Base-by-base conservation (phyloP, 345 rosid genomes). In the Eucalyptus pauciflora region DNA sequence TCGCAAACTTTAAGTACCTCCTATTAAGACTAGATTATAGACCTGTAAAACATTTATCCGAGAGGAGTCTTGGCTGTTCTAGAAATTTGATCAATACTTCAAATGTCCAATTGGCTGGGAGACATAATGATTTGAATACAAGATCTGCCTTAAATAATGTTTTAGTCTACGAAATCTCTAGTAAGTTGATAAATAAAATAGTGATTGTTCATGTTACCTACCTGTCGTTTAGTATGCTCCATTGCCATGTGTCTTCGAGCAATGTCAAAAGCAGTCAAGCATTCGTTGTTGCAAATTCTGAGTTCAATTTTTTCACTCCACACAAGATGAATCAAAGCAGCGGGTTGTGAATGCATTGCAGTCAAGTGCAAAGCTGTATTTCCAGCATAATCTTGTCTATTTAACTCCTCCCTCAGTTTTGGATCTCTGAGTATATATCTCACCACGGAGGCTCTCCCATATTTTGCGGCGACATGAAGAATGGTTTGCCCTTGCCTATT, bases 201-300 rank as follows among this genome's bases (percentile, higher is more conserved):
- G 71, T 7, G 79, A 67, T 0, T 64, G 37, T 7, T 64, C 37
- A 33, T 33, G 43, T 0, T 31, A 31, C 80, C 12, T 69, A 69
- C 80, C 43, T 8, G 0, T 0, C 80, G 80, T 0, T 1, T 31
- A 7, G 43, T 16, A 31, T 9, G 0, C 8, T 0, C 11, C 13
- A 18, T 15, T 67, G 22, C 10, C 6, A 8, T 1, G 43, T 1
- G 12, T 16, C 5, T 0, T 31, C 3, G 12, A 1, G 80, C 80
- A 69, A 0, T 69, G 43, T 69, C 43, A 33, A 31, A 0, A 69
- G 80, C 24, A 16, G 80, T 17, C 43, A 8, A 4, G 80, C 43
- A 1, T 17, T 69, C 0, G 7, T 69, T 0, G 24, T 69, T 69
- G 43, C 2, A 5, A 69, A 8, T 0, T 31, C 8, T 1, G 80